Evolutionary conservation across 2,329 filamentous ascomycete species (phyloP).

Genomic region (Ascomycota sp.): DNA sequence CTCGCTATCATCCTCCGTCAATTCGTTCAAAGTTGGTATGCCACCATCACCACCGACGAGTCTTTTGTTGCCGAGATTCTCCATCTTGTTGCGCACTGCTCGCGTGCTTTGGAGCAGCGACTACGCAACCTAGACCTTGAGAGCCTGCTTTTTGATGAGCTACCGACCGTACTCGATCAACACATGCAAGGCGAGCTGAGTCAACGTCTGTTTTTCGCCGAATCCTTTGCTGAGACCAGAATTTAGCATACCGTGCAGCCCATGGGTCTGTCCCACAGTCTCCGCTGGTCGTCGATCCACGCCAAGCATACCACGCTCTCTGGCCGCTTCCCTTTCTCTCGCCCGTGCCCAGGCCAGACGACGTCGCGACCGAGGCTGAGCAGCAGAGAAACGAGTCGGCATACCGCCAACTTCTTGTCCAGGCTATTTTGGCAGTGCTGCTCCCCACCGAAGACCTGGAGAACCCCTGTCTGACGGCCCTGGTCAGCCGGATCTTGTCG

Average conservation of each 20-base stretch:
- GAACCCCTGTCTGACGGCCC: slow-evolving; percentile 63
- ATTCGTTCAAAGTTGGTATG: slow-evolving; percentile 85
- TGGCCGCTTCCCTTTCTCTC: slow-evolving; percentile 64
- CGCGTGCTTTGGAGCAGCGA: slow-evolving; percentile 68
- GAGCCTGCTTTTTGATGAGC: slow-evolving; percentile 65
- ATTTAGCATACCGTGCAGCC: slow-evolving; percentile 51
- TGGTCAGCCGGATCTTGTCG: slow-evolving; percentile 74
- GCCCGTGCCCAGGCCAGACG: slow-evolving; percentile 44
- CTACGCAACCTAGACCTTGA: slow-evolving; percentile 67
- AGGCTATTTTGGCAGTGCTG: slow-evolving; percentile 61
- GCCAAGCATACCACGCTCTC: slow-evolving; percentile 63
- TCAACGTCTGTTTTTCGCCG: background rate
- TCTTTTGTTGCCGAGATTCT: slow-evolving; percentile 74
- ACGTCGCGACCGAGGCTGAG: slow-evolving; percentile 27
- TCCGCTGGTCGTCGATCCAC: slow-evolving; percentile 40
- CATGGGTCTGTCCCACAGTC: slow-evolving; percentile 34
- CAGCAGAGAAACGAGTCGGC: slow-evolving; percentile 60
- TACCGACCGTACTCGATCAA: slow-evolving; percentile 59
- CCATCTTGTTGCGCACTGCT: slow-evolving; percentile 82
- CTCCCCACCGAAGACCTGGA: slow-evolving; percentile 83
- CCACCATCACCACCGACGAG: slow-evolving; percentile 77
- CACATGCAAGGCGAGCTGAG: slow-evolving; percentile 49
- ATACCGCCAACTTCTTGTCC: slow-evolving; percentile 77
- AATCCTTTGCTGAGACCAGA: background rate
- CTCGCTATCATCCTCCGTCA: slow-evolving; percentile 78